Conservation (phyloP, 306 rosid species). For the Quercus parvula region DNA sequence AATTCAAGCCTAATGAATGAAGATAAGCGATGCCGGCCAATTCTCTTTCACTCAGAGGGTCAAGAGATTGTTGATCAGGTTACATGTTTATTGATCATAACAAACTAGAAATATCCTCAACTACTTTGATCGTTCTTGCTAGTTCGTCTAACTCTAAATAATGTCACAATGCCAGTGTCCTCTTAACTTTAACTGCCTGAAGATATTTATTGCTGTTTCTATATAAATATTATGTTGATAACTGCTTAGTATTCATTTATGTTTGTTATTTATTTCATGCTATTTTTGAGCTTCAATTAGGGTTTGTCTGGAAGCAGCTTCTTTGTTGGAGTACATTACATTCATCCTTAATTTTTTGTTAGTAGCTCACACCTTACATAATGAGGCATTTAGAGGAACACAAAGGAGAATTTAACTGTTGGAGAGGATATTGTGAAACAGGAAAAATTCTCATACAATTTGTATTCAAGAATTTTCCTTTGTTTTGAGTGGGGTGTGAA, state of each 20-base stretch:
- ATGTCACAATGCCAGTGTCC: background rate
- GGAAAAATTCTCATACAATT: background rate
- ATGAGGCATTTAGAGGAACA: background rate
- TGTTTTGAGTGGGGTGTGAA: background rate
- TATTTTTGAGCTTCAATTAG: background rate
- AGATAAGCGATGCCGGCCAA: constrained; percentile 92
- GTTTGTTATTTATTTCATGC: background rate
- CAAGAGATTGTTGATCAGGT: constrained; percentile 78
- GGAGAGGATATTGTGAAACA: background rate
- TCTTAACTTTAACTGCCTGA: background rate
- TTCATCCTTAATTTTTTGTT: background rate
- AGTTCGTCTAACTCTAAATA: background rate
- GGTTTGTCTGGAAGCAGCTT: background rate
- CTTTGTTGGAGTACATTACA: background rate
- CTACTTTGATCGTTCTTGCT: background rate
- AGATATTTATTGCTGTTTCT: background rate
- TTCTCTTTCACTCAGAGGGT: constrained; percentile 87
- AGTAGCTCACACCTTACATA: background rate
- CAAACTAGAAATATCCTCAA: background rate
- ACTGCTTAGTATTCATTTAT: background rate
- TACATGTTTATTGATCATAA: background rate
- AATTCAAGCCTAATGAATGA: constrained; percentile 93
- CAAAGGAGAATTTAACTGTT: background rate
- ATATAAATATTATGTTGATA: background rate
- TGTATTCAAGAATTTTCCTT: background rate